Evolutionary conservation across 2,329 filamentous ascomycete genomes (phyloP).

Genomic region (Aspergillus sp.): DNA sequence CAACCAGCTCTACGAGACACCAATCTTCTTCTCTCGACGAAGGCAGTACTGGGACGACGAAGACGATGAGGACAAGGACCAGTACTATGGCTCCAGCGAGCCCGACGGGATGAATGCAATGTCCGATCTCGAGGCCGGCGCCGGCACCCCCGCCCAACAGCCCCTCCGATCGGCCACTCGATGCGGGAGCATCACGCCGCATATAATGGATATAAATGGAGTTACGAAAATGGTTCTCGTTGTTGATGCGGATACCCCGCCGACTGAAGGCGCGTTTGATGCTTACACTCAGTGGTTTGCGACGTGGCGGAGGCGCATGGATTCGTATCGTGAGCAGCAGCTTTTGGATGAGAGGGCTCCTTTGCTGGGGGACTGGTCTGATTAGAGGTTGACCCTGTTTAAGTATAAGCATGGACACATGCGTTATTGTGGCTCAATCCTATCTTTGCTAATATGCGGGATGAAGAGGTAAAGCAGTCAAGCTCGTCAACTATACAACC

Average conservation of each 20-base stretch:
- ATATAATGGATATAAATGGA: neutral
- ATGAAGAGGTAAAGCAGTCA: no score
- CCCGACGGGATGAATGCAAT: neutral
- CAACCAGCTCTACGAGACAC: neutral
- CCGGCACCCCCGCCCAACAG: neutral
- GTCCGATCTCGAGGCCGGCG: neutral
- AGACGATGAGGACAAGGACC: neutral
- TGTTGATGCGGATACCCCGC: neutral
- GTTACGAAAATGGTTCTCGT: constrained; percentile 7
- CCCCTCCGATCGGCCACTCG: constrained; percentile 2
- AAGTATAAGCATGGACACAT: no score
- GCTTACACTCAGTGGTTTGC: constrained; percentile 9
- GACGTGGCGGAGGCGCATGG: constrained; percentile 1
- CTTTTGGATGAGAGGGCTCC: neutral
- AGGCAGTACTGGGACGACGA: neutral
- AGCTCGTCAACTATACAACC: no score
- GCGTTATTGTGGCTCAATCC: no score
- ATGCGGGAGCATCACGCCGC: neutral
- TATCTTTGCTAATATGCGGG: no score
- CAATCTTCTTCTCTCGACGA: neutral
- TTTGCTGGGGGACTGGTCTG: neutral
- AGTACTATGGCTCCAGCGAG: neutral
- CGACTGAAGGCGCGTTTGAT: neutral
- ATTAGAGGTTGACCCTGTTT: neutral
- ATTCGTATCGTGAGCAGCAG: neutral